Evolutionary conservation across 805 yeast genomes (phyloP).

Genomic region (Ogataea minuta): DNA sequence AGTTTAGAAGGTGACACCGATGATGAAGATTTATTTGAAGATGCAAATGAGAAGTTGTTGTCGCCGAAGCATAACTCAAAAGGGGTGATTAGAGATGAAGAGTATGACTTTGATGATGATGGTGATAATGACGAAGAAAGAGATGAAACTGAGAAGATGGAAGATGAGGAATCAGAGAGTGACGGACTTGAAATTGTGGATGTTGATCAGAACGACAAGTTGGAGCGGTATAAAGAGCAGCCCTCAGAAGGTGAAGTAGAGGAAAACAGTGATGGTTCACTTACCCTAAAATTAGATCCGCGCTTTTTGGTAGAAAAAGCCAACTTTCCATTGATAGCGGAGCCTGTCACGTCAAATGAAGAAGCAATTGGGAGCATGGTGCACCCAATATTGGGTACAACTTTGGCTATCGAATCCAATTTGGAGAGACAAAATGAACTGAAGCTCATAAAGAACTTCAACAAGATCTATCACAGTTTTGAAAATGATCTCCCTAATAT

Average conservation of each 20-base stretch:
- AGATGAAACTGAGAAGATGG: not conserved
- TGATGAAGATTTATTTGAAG: slow-evolving; percentile 29
- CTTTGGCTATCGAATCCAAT: slow-evolving; percentile 41
- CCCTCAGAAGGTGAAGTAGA: slow-evolving; percentile 18
- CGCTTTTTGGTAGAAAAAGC: slow-evolving; percentile 29
- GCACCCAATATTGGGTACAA: slow-evolving; percentile 36
- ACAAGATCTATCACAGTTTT: slow-evolving; percentile 70
- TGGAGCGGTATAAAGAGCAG: not conserved
- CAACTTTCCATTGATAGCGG: slow-evolving; percentile 27
- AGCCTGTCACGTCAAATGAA: slow-evolving; percentile 27
- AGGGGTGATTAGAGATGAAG: slow-evolving; percentile 24
- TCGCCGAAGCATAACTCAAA: slow-evolving; percentile 2
- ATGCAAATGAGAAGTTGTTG: slow-evolving; percentile 13
- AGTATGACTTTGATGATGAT: slow-evolving; percentile 35
- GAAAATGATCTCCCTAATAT: slow-evolving; percentile 77
- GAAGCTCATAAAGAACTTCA: slow-evolving; percentile 57
- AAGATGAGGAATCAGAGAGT: not conserved
- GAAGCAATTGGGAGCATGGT: slow-evolving; percentile 35
- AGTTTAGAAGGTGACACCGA: slow-evolving; percentile 29
- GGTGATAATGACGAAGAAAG: slow-evolving; percentile 24
- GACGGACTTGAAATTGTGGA: not conserved
- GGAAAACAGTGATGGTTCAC: not conserved
- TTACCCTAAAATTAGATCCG: slow-evolving; percentile 17
- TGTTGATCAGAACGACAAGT: not conserved
- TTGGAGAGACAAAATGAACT: slow-evolving; percentile 38